Conservation (phyloP, 192 early-diverging fungal species). For the Entophlyctis luteolus region DNA sequence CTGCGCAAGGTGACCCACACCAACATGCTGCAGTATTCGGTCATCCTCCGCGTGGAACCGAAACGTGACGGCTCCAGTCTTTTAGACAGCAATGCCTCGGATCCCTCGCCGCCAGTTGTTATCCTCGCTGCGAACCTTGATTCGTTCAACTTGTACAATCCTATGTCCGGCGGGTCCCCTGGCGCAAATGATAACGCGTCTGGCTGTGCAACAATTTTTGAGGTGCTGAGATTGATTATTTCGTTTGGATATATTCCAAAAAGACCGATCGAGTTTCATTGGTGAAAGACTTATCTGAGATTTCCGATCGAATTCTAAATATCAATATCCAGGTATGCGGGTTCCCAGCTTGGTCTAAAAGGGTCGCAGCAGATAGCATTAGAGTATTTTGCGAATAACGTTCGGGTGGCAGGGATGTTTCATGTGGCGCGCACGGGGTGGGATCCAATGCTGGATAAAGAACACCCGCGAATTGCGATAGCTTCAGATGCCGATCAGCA, state of each 20-base stretch:
- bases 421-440: neutral
- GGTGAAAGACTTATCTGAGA: neutral
- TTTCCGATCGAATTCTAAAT: neutral
- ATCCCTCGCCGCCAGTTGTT: neutral
- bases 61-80: neutral
- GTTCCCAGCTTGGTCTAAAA: neutral
- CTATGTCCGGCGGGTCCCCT: constrained; percentile 2
- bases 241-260: constrained; percentile 59
- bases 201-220: constrained; percentile 38
- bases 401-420: neutral
- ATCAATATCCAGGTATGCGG: too few species aligned
- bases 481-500: neutral
- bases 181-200: constrained; percentile 33
- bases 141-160: neutral
- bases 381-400: neutral
- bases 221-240: constrained; percentile 69
- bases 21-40: neutral
- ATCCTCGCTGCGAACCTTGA: neutral
- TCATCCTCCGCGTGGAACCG: constrained; percentile 6
- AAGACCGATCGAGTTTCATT: constrained; percentile 84
- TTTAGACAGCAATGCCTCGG: neutral
- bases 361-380: neutral
- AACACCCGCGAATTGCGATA: neutral
- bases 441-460: neutral
- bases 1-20: neutral